Evolutionary conservation across 2,329 filamentous ascomycete genomes (phyloP).

Genomic region (Grosmannia penicillata): DNA sequence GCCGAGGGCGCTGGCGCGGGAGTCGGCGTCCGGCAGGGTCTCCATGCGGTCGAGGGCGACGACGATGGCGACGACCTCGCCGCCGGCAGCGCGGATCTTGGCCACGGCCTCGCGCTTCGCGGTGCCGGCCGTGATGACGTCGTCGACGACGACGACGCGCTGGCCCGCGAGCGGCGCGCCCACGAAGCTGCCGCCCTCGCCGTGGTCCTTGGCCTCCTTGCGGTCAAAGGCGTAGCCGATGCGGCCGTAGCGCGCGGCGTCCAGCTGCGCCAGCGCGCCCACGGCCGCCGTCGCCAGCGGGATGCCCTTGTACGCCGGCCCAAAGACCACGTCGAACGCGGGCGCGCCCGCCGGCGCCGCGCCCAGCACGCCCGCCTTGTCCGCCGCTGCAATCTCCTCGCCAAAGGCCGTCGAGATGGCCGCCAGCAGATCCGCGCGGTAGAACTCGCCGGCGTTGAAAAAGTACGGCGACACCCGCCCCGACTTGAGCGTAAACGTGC

Average conservation of each 20-base stretch:
- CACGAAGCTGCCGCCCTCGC: conserved; percentile 87
- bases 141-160: conserved; percentile 80
- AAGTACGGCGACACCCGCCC: conserved; percentile 89
- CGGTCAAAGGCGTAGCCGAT: conserved; percentile 85
- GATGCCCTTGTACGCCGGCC: conserved; percentile 93
- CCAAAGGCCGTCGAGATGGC: conserved; percentile 76
- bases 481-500: conserved; percentile 81
- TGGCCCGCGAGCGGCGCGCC: conserved; percentile 75
- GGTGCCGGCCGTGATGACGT: conserved; percentile 91
- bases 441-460: conserved; percentile 91
- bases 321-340: conserved; percentile 74
- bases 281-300: conserved; percentile 62
- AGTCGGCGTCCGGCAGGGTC: conserved; percentile 51
- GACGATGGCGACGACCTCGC: conserved; percentile 71
- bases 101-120: conserved; percentile 85
- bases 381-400: conserved; percentile 30
- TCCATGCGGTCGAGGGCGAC: conserved; percentile 81
- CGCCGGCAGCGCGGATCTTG: conserved; percentile 77
- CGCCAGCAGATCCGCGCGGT: conserved; percentile 61
- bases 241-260: conserved; percentile 35
- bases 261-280: conserved; percentile 22
- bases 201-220: conserved; percentile 93
- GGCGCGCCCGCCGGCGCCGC: neutral
- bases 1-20: conserved; percentile 67
- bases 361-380: conserved; percentile 7